Evolutionary conservation across 176 grass and related monocot genomes (phyloP).

Genomic region (Juncus effusus): DNA sequence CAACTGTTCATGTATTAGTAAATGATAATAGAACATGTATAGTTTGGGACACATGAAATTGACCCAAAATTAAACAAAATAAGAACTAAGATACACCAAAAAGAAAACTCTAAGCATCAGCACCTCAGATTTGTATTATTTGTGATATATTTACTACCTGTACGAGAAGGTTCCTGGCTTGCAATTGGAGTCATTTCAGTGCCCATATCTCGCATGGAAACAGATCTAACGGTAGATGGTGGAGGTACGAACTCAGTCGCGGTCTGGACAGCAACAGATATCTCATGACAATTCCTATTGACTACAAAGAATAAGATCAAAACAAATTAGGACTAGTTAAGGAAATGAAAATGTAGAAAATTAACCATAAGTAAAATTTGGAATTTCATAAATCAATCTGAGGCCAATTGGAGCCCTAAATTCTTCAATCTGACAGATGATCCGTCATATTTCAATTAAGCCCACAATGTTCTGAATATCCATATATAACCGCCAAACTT

Average conservation of each 20-base stretch:
- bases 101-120: too few relatives aligned
- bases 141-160: conserved; percentile 24
- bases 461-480: too few relatives aligned
- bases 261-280: conserved; percentile 46
- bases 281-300: conserved; percentile 54
- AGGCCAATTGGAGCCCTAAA: not conserved
- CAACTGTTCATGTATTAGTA: too few relatives aligned
- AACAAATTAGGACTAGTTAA: not conserved
- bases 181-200: conserved; percentile 99
- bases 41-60: too few relatives aligned
- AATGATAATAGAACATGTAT: too few relatives aligned
- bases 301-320: conserved; percentile 42
- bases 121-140: too few relatives aligned
- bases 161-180: conserved; percentile 88
- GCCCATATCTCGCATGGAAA: conserved; percentile 97
- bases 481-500: too few relatives aligned
- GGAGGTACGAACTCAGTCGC: conserved; percentile 58
- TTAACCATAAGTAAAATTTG: not conserved
- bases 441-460: too few relatives aligned
- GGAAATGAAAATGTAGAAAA: not conserved
- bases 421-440: not conserved
- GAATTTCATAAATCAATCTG: not conserved
- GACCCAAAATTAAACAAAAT: too few relatives aligned
- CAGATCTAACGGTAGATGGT: conserved; percentile 65
- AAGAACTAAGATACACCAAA: too few relatives aligned